These are phyloP conservation scores for Monotropa hypopitys DNA, from an alignment of 179 eudicot species.

Conservation along the genomic window DNA sequence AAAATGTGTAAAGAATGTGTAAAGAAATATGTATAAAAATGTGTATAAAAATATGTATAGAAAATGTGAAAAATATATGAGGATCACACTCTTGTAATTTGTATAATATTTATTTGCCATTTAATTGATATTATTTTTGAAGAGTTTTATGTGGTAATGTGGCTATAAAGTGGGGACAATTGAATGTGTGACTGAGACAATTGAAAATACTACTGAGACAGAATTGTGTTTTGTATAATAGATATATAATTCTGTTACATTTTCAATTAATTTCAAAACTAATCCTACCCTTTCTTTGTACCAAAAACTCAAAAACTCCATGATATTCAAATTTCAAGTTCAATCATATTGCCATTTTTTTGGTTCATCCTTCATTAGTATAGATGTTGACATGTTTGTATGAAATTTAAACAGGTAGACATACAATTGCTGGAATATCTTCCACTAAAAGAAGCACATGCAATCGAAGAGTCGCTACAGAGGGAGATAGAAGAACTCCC, in stretches of 20 bases:
- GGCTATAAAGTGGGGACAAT: no score
- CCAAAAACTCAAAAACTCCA: background rate
- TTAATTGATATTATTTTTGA: no score
- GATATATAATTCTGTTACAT: background rate
- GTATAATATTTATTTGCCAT: no score
- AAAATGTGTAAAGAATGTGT: no score
- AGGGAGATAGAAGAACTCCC: conserved; percentile 63
- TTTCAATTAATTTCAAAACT: background rate
- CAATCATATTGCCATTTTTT: background rate
- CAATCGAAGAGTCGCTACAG: conserved; percentile 70
- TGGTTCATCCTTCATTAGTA: background rate
- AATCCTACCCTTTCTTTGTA: background rate
- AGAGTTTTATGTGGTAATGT: no score
- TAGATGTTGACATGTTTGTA: background rate
- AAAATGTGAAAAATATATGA: no score
- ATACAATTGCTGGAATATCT: conserved; percentile 66
- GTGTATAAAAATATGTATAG: no score
- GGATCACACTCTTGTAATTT: no score
- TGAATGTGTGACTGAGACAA: no score
- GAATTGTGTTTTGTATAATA: no score
- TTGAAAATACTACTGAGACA: no score
- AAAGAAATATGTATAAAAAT: no score
- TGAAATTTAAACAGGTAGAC: conserved; percentile 35
- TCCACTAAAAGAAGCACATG: conserved; percentile 56
- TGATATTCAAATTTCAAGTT: background rate